Evolutionary conservation across 495 filamentous ascomycete species (phyloP), one percentile per base, ranked within the genome.

Genomic region (Aspergillus saccharolyticus): DNA sequence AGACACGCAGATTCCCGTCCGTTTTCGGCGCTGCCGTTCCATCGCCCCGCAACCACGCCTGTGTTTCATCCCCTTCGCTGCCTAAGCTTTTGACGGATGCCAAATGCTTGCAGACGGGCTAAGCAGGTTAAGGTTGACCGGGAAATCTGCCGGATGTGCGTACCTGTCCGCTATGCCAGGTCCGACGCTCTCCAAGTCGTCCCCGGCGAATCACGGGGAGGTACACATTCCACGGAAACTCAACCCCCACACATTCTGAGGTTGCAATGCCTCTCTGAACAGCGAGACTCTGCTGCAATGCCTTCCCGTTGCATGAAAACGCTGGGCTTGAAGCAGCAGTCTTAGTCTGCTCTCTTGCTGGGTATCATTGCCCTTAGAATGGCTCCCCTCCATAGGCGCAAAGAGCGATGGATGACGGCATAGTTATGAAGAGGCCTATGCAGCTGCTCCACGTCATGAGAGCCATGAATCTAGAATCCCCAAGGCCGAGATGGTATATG

Each of bases 11-110:
- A 3, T 12, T 25, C 9, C 7, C 21, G 54, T 61, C 63, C 63
- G 63, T 58, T 65, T 65, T 18, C 63, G 54, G 63, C 12, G 56
- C 44, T 47, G 63, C 21, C 24, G 63, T 65, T 62, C 45, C 59
- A 62, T 60, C 56, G 42, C 19, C 25, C 53, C 45, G 17, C 30
- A 16, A 55, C 46, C 33, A 39, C 33, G 33, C 33, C 14, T 39
- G 6, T 39, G 33, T 15, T 39, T 39, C 33, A 39, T 10, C 33
- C 25, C 3, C 25, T n/a, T n/a, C n/a, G n/a, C n/a, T n/a, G n/a
- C n/a, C n/a, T n/a, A 28, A 9, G 9, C 25, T 28, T 28, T 49
- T 30, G 45, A 55, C 53, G 51, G 33, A 21, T 43, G 21, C 12
- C 42, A 42, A 53, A 43, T 42, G 45, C 45, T 28, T 50, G 24